These are phyloP conservation scores for Neurospora sp. DNA, from an alignment of 495 filamentous ascomycete species.

Conservation along the genomic window DNA sequence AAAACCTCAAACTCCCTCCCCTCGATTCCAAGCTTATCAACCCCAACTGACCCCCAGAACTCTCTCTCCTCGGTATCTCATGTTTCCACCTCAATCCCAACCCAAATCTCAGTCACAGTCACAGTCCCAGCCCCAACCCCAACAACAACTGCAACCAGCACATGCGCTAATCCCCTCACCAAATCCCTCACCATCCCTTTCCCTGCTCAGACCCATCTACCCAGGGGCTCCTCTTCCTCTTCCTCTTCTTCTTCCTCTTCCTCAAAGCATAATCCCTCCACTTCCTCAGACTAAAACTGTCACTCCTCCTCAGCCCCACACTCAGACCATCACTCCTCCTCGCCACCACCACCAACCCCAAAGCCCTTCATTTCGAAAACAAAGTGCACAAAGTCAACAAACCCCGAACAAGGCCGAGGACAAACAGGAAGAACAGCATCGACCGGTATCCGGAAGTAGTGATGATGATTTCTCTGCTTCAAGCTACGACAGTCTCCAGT, in stretches of 20 bases:
- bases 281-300: neutral
- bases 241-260: neutral
- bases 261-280: neutral
- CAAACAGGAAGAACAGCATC: neutral
- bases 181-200: neutral
- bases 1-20: neutral
- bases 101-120: neutral
- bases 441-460: neutral
- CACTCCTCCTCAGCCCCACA: neutral
- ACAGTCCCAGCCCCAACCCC: neutral
- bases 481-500: neutral
- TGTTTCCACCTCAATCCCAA: neutral
- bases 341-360: too few species aligned
- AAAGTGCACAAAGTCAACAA: too few species aligned
- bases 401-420: too few species aligned
- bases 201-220: neutral
- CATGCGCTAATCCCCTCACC: neutral
- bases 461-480: neutral
- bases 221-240: neutral
- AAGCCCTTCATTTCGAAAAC: too few species aligned
- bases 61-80: neutral
- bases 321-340: neutral
- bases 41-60: neutral
- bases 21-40: neutral
- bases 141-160: neutral